Conservation (phyloP, 257 asterid species). For the Marsdenia floribunda region DNA sequence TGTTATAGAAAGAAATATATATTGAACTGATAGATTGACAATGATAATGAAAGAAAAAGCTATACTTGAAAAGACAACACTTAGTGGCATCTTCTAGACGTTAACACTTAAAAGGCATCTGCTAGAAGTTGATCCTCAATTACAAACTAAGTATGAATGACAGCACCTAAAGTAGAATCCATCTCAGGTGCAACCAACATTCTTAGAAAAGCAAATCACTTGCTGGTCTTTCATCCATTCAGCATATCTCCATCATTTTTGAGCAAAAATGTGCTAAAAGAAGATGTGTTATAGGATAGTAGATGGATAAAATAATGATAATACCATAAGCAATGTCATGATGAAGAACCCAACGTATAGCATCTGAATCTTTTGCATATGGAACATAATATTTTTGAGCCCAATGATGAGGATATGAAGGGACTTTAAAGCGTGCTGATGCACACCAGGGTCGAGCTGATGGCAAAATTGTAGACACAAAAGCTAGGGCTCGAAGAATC, state of each 20-base stretch:
- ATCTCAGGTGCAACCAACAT: background rate
- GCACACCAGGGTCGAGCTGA: constrained; percentile 99
- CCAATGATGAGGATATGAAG: constrained; percentile 80
- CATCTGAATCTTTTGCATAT: constrained; percentile 62
- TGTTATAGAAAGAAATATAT: too few species aligned
- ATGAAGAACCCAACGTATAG: constrained; percentile 64
- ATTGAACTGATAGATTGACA: background rate
- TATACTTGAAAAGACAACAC: too few species aligned
- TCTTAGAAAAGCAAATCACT: background rate
- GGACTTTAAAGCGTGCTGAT: constrained; percentile 67
- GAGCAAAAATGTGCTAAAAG: background rate
- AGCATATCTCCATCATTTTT: background rate
- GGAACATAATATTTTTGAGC: constrained; percentile 86
- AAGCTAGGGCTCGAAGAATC: constrained; percentile 77
- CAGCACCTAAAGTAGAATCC: background rate
- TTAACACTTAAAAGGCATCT: too few species aligned
- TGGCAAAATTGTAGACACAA: constrained; percentile 88
- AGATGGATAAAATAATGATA: background rate
- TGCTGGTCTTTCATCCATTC: background rate
- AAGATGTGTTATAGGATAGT: background rate
- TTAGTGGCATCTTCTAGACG: background rate
- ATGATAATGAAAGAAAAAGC: background rate
- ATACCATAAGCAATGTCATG: constrained; percentile 73
- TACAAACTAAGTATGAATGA: background rate
- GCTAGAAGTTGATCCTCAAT: background rate